A percentile compares a stretch with the other conserved stretches of the same genome.
phyloP scores from a whole-genome alignment of 805 yeast genomes.

The Nakazawaea ishiwadae region DNA sequence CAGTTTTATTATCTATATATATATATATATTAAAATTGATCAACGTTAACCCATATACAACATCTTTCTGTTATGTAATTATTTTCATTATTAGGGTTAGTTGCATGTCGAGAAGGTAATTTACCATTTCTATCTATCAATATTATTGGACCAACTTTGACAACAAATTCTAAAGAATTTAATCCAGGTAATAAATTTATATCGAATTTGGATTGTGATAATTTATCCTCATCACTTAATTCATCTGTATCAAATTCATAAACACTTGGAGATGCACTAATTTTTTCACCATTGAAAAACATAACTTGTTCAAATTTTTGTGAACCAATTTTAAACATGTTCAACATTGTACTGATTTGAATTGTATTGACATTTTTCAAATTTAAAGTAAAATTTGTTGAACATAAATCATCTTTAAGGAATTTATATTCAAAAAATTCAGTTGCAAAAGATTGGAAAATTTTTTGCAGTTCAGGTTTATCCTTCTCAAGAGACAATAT shows the following conservation, averaged over 20 bases:
- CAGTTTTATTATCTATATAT: background rate
- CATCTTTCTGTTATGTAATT: slow-evolving; percentile 27
- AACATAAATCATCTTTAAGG: background rate
- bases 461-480: slow-evolving; percentile 3
- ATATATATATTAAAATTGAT: slow-evolving; percentile 16
- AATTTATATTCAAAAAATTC: slow-evolving; percentile 6
- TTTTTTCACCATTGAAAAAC: slow-evolving; percentile 12
- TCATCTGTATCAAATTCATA: slow-evolving; percentile 3
- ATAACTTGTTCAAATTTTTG: slow-evolving; percentile 12
- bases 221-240: background rate
- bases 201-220: slow-evolving; percentile 32
- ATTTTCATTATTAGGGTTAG: slow-evolving; percentile 17
- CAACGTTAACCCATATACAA: slow-evolving; percentile 36
- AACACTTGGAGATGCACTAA: slow-evolving; percentile 9
- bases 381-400: slow-evolving; percentile 6
- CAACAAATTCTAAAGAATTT: slow-evolving; percentile 36
- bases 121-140: slow-evolving; percentile 17
- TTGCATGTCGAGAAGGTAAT: slow-evolving; percentile 16
- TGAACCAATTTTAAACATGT: slow-evolving; percentile 3
- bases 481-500: background rate
- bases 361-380: slow-evolving; percentile 7
- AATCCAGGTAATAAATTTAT: slow-evolving; percentile 42
- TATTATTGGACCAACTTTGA: slow-evolving; percentile 26
- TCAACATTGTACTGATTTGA: slow-evolving; percentile 5
- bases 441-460: slow-evolving; percentile 5